Evolutionary conservation across 371 early-diverging fungal species (phyloP).

Genomic region (Gilbertella persicaria): DNA sequence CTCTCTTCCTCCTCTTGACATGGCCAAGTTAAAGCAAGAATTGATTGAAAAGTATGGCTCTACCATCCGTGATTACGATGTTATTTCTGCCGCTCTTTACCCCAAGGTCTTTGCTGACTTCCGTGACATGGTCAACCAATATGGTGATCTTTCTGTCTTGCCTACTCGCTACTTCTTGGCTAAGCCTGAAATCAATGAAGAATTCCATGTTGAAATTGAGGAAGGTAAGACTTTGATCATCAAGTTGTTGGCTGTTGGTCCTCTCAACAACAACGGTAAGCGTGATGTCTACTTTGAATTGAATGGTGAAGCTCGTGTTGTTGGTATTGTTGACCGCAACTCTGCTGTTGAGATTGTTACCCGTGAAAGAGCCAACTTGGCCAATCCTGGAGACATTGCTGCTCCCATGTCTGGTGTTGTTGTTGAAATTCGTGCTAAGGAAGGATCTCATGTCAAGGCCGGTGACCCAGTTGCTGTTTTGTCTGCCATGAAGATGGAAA

Average conservation of each 20-base stretch:
- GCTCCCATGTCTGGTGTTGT: constrained; percentile 97
- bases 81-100: constrained; percentile 87
- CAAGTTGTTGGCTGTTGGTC: constrained; percentile 88
- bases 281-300: constrained; percentile 95
- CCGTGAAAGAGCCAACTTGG: constrained; percentile 78
- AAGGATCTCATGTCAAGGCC: constrained; percentile 78
- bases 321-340: constrained; percentile 66
- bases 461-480: constrained; percentile 91
- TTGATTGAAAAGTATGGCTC: constrained; percentile 79
- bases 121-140: constrained; percentile 67
- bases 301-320: constrained; percentile 92
- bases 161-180: constrained; percentile 91
- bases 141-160: constrained; percentile 83
- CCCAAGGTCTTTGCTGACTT: constrained; percentile 95
- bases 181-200: constrained; percentile 85
- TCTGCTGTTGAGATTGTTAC: constrained; percentile 65
- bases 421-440: constrained; percentile 84
- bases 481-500: constrained; percentile 98
- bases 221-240: constrained; percentile 90
- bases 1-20: constrained; percentile 76
- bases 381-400: constrained; percentile 82
- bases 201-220: constrained; percentile 84
- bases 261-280: constrained; percentile 73
- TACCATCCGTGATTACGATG: constrained; percentile 82
- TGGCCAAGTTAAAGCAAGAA: constrained; percentile 68